Base-by-base conservation (phyloP, 495 filamentous ascomycete species). In the Entonaema liquescens region DNA sequence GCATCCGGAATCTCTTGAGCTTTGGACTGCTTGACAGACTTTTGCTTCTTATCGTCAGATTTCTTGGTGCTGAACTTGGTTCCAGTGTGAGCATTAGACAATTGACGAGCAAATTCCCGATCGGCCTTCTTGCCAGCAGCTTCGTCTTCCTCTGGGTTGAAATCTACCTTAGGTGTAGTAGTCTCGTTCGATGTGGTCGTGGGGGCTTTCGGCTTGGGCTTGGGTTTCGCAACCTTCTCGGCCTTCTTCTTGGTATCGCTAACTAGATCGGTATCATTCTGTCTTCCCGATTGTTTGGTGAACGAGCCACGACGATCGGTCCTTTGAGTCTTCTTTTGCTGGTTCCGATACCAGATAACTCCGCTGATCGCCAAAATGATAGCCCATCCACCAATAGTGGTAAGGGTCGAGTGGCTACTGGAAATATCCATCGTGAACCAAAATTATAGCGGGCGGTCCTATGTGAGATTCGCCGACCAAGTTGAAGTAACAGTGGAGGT, bases 21-120 rank as follows among this genome's bases (percentile, higher is more conserved):
- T 28, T 81, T 81, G 21, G 81, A 84, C 71, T 86, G 85, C 80
- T 87, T 88, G 53, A 87, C 82, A 25, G 84, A 85, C 72, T 84
- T 86, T 69, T 88, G 88, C 67, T 85, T 84, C 74, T 87, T 85
- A 75, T 90, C 87, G 28, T 79, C 76, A 33, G 83, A 87, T 83
- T 85, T 88, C 78, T 83, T 81, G 38, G 82, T 79, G 36, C 81
- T 81, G 53, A 89, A 76, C 19, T 84, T 79, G 44, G 86, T 87
- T 31, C 91, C 91, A 56, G 87, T 80, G 80, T 92, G 92, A 63
- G 90, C 79, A 38, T 82, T 88, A 38, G 86, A 81, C 56, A 93
- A 79, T 73, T 92, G 90, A 60, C 87, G 87, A 13, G 92, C 92
- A 78, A 94, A 91, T 70, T 92, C 92, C 62, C 85, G 84, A 74